A percentile compares a stretch with the other conserved stretches of the same genome.
Evolutionary conservation across 2,329 filamentous ascomycete species (phyloP).

Genomic region (Scopulariopsis brevicaulis): DNA sequence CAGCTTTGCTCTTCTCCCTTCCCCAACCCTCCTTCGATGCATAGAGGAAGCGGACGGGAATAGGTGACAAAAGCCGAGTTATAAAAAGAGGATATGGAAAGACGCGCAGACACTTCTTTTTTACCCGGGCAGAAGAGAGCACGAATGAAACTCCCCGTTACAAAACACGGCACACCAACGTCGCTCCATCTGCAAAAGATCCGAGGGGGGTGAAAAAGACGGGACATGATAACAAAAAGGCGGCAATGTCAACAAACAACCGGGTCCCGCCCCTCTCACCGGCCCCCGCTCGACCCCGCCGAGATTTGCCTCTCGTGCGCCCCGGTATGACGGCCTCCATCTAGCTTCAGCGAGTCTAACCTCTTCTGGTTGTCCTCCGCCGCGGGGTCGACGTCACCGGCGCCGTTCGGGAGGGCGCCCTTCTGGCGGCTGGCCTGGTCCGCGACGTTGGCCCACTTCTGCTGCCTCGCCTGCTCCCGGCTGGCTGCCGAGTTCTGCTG

Average conservation of each 20-base stretch:
- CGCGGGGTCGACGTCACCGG: slow-evolving; percentile 67
- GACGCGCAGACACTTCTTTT: slow-evolving; percentile 4
- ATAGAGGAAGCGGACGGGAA: neutral
- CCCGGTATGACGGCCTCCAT: slow-evolving; percentile 51
- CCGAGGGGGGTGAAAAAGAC: neutral
- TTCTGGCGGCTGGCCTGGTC: slow-evolving; percentile 68
- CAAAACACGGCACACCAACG: neutral
- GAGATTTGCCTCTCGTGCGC: slow-evolving; percentile 51
- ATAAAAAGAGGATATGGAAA: slow-evolving; percentile 9
- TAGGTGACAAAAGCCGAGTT: slow-evolving; percentile 4
- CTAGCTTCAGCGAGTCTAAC: slow-evolving; percentile 79
- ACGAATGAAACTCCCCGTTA: neutral
- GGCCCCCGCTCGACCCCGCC: slow-evolving; percentile 28
- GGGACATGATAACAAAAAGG: neutral
- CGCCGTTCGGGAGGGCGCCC: slow-evolving; percentile 21
- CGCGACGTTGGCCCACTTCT: slow-evolving; percentile 78
- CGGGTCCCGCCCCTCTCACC: neutral
- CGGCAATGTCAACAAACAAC: neutral
- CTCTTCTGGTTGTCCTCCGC: slow-evolving; percentile 78
- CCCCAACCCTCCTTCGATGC: no score
- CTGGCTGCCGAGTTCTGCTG: slow-evolving; percentile 87
- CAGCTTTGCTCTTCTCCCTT: neutral
- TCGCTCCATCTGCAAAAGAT: neutral
- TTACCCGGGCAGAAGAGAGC: neutral
- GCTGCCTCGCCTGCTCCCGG: slow-evolving; percentile 68